These are phyloP conservation scores for Protomyces lactucae-debilis DNA, from an alignment of 1,139 yeast species.

Conservation along the genomic window DNA sequence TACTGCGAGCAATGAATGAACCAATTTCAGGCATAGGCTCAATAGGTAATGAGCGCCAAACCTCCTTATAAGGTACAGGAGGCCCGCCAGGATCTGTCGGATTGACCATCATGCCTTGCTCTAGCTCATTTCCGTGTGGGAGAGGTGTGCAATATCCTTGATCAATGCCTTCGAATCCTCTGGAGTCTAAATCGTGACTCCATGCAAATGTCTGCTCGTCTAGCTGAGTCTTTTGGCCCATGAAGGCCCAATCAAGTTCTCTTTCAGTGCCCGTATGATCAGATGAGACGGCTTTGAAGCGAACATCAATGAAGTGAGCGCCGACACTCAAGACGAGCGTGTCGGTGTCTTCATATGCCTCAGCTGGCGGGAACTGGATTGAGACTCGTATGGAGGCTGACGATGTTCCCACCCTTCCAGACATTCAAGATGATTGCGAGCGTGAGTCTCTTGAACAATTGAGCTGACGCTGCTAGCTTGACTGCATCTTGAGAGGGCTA, in stretches of 20 bases:
- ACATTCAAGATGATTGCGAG: no score
- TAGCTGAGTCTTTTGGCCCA: background rate
- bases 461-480: no score
- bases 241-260: slow-evolving; percentile 9
- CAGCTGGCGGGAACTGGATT: slow-evolving; percentile 6
- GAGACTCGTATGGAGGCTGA: slow-evolving; percentile 2
- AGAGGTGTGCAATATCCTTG: background rate
- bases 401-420: no score
- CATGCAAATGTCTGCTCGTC: background rate
- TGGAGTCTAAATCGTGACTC: slow-evolving; percentile 1
- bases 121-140: slow-evolving; percentile 4
- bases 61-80: background rate
- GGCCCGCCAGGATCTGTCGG: background rate
- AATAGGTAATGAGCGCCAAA: slow-evolving; percentile 4
- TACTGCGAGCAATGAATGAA: no score
- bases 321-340: slow-evolving; percentile 4
- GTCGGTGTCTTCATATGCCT: slow-evolving; percentile 11
- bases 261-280: background rate
- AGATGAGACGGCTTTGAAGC: background rate
- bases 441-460: no score
- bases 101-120: slow-evolving; percentile 4
- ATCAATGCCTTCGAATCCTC: background rate
- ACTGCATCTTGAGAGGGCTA: no score
- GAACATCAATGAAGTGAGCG: slow-evolving; percentile 3
- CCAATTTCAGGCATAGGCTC: no score